Conservation (phyloP, 2,329 filamentous ascomycete genomes). For the Phialophora verrucosa region DNA sequence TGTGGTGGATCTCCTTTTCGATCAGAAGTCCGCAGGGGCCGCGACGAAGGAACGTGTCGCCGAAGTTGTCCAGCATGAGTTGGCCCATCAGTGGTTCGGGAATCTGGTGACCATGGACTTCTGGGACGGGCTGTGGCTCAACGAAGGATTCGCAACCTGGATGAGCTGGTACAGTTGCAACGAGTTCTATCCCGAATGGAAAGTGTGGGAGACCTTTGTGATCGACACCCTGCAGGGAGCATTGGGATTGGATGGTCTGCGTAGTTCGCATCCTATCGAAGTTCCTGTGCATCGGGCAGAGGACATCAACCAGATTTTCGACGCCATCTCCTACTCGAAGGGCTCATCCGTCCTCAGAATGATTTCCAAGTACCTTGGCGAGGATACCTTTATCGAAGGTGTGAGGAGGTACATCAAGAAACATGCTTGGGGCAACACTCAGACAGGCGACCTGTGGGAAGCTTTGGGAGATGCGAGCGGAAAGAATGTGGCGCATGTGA, state of each 20-base stretch:
- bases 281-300: slow-evolving; percentile 94
- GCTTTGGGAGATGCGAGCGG: slow-evolving; percentile 86
- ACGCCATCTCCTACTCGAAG: slow-evolving; percentile 96
- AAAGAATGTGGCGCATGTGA: slow-evolving; percentile 86
- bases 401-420: slow-evolving; percentile 91
- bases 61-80: slow-evolving; percentile 93
- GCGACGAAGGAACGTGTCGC: slow-evolving; percentile 90
- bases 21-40: slow-evolving; percentile 89
- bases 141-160: slow-evolving; percentile 90
- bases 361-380: slow-evolving; percentile 94
- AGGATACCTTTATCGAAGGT: slow-evolving; percentile 90
- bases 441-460: slow-evolving; percentile 88
- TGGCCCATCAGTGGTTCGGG: slow-evolving; percentile 98
- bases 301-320: slow-evolving; percentile 98
- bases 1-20: slow-evolving; percentile 85
- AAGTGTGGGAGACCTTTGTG: slow-evolving; percentile 95
- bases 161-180: slow-evolving; percentile 96
- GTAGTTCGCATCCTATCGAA: slow-evolving; percentile 95
- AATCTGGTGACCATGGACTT: slow-evolving; percentile 98
- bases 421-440: slow-evolving; percentile 94
- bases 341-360: slow-evolving; percentile 94
- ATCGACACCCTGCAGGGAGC: slow-evolving; percentile 90
- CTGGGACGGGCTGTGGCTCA: slow-evolving; percentile 97
- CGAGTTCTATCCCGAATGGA: slow-evolving; percentile 96
- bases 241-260: slow-evolving; percentile 82